phyloP scores from a whole-genome alignment of 495 filamentous ascomycete species.

The Penicillium antarcticum region DNA sequence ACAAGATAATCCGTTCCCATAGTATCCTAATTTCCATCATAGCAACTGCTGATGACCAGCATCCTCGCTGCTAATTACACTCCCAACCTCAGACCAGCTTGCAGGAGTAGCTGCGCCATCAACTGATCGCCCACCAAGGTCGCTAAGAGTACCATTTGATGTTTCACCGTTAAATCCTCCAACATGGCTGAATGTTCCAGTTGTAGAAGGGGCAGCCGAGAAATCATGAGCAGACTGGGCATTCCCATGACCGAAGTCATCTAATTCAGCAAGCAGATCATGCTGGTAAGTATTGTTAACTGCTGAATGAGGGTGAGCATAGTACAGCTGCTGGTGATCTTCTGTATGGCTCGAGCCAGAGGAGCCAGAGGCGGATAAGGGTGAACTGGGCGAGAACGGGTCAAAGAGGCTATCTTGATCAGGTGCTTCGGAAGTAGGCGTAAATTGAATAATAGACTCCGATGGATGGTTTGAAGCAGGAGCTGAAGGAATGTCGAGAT shows the following conservation, averaged over 20 bases:
- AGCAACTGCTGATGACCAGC: constrained; percentile 29
- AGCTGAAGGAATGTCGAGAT: constrained; percentile 33
- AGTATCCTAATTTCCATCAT: not conserved
- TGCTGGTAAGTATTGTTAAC: constrained; percentile 28
- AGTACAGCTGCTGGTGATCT: constrained; percentile 24
- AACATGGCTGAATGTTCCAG: constrained; percentile 37
- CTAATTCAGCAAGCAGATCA: constrained; percentile 11
- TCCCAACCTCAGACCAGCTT: constrained; percentile 78
- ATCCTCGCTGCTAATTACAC: constrained; percentile 59
- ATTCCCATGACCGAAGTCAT: constrained; percentile 7
- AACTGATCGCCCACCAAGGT: constrained; percentile 42
- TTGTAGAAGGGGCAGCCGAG: constrained; percentile 34
- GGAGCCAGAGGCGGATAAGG: constrained; percentile 3
- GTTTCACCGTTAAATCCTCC: constrained; percentile 26
- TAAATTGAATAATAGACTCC: constrained; percentile 42
- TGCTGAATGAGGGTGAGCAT: constrained; percentile 32
- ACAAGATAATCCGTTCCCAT: not conserved
- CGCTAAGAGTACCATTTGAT: constrained; percentile 63
- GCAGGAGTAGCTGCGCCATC: constrained; percentile 61
- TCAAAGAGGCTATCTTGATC: constrained; percentile 21
- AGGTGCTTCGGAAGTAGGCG: constrained; percentile 44
- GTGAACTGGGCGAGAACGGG: constrained; percentile 14
- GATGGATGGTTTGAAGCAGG: constrained; percentile 34
- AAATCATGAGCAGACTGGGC: constrained; percentile 20
- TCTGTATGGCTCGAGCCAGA: constrained; percentile 31